Conservation (phyloP, 148 eudicot species). For the Amaranthus palmeri region DNA sequence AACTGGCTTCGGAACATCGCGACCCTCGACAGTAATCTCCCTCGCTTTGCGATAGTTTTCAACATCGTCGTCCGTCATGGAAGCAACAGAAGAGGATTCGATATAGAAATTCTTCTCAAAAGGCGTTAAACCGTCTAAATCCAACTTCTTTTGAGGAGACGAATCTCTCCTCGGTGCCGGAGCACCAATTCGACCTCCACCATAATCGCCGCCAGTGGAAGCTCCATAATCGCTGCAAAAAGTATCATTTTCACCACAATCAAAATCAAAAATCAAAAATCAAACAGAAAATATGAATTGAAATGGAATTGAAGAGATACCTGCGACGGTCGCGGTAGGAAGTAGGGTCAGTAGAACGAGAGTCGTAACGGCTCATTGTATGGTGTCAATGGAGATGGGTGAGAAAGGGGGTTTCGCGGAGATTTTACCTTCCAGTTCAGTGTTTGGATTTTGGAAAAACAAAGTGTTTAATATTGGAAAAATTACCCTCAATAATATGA, state of each 20-base stretch:
- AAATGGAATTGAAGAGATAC: conserved; percentile 25
- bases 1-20: conserved; percentile 89
- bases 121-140: conserved; percentile 82
- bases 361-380: conserved; percentile 83
- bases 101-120: conserved; percentile 90
- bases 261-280: neutral
- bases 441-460: too few relatives aligned
- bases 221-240: conserved; percentile 28
- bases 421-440: too few relatives aligned
- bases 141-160: conserved; percentile 56
- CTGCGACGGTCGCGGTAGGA: conserved; percentile 95
- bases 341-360: conserved; percentile 76
- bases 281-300: neutral
- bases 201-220: conserved; percentile 36
- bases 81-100: conserved; percentile 58
- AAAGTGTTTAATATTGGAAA: too few relatives aligned
- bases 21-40: conserved; percentile 90
- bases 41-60: conserved; percentile 60
- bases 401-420: neutral
- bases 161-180: conserved; percentile 44
- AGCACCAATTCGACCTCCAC: conserved; percentile 35
- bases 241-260: too few relatives aligned
- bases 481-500: too few relatives aligned
- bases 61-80: conserved; percentile 71
- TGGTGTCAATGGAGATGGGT: neutral